These are phyloP conservation scores for Hansfordia pulvinata DNA, from an alignment of 2,329 filamentous ascomycete genomes.

Conservation along the genomic window DNA sequence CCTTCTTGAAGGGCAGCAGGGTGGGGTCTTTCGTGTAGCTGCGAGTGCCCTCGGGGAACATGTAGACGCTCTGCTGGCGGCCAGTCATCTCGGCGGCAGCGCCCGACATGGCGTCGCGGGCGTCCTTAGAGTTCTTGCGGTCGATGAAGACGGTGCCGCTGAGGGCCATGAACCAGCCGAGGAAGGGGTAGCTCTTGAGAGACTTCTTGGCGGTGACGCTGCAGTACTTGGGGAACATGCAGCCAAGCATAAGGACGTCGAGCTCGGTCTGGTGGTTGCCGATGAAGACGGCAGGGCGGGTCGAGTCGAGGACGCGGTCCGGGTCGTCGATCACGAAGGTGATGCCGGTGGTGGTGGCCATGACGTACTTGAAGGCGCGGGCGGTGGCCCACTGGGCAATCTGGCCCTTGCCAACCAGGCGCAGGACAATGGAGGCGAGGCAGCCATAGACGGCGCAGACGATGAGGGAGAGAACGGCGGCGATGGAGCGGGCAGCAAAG, in stretches of 20 bases:
- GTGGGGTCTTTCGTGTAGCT: constrained; percentile 74
- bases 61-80: constrained; percentile 64
- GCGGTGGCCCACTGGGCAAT: constrained; percentile 78
- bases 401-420: constrained; percentile 56
- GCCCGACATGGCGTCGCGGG: constrained; percentile 71
- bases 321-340: constrained; percentile 63
- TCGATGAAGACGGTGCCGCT: constrained; percentile 93
- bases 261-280: constrained; percentile 95
- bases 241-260: constrained; percentile 82
- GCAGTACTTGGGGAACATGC: constrained; percentile 82
- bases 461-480: constrained; percentile 49
- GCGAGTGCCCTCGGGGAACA: constrained; percentile 86
- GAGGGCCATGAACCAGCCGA: constrained; percentile 90
- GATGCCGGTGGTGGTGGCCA: constrained; percentile 64
- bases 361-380: constrained; percentile 66
- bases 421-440: constrained; percentile 56
- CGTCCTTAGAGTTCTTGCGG: constrained; percentile 69
- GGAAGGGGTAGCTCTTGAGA: constrained; percentile 64
- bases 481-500: constrained; percentile 57
- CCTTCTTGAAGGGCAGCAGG: constrained; percentile 96
- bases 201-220: constrained; percentile 86
- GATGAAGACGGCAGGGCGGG: constrained; percentile 77
- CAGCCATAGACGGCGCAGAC: constrained; percentile 60
- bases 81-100: constrained; percentile 68
- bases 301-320: constrained; percentile 44